These are phyloP conservation scores for Uncinocarpus reesii DNA, from an alignment of 2,329 filamentous ascomycete genomes.

Conservation along the genomic window DNA sequence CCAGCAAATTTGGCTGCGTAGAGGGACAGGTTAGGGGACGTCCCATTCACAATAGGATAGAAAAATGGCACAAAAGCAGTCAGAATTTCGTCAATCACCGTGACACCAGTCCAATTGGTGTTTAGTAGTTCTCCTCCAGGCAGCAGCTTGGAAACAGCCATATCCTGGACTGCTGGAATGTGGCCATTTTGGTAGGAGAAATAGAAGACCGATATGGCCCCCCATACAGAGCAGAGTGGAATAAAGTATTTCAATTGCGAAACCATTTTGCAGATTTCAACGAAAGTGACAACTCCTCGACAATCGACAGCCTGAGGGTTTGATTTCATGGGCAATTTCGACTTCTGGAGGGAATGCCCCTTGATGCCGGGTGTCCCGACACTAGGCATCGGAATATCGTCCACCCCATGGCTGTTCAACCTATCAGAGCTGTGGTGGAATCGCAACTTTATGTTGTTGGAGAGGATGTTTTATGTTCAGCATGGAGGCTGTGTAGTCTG, in stretches of 20 bases:
- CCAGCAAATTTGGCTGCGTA: slow-evolving; percentile 34
- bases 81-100: slow-evolving; percentile 26
- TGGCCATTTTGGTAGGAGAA: slow-evolving; percentile 28
- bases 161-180: slow-evolving; percentile 17
- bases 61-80: slow-evolving; percentile 31
- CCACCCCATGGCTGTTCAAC: too few relatives aligned
- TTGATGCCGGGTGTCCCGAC: too few relatives aligned
- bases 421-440: too few relatives aligned
- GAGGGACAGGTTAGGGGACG: slow-evolving; percentile 27
- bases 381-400: too few relatives aligned
- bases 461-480: too few relatives aligned
- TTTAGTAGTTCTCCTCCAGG: slow-evolving; percentile 24
- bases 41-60: slow-evolving; percentile 33
- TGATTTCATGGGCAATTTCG: too few relatives aligned
- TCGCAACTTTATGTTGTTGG: too few relatives aligned
- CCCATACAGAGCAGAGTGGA: slow-evolving; percentile 26
- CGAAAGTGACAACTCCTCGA: too few relatives aligned
- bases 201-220: slow-evolving; percentile 23
- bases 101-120: slow-evolving; percentile 28
- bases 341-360: too few relatives aligned
- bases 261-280: not conserved
- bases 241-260: slow-evolving; percentile 16
- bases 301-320: too few relatives aligned
- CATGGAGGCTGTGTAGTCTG: too few relatives aligned
- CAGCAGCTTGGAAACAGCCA: slow-evolving; percentile 21